These are phyloP conservation scores for Trichoderma breve DNA, from an alignment of 2,329 filamentous ascomycete species.

Conservation along the genomic window DNA sequence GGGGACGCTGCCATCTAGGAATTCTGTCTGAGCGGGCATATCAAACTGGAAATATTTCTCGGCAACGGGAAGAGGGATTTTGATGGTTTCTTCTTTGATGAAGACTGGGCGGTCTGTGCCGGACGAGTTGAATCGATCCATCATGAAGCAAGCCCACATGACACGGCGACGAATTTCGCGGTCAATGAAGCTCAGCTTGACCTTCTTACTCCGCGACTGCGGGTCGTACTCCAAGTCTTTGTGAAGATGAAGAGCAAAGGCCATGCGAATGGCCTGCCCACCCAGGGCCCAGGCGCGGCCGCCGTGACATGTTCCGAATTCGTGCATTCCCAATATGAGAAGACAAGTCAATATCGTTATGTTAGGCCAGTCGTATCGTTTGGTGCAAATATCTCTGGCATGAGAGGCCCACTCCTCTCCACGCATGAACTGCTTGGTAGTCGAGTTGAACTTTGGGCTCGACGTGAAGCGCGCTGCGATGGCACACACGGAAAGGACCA, in stretches of 20 bases:
- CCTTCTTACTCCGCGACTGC: slow-evolving; percentile 57
- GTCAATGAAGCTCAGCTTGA: slow-evolving; percentile 81
- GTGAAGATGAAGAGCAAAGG: slow-evolving; percentile 90
- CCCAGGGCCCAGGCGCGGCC: slow-evolving; percentile 94
- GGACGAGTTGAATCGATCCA: slow-evolving; percentile 97
- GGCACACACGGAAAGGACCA: slow-evolving; percentile 91
- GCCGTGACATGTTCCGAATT: slow-evolving; percentile 95
- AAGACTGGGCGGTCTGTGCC: slow-evolving; percentile 91
- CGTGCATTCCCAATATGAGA: slow-evolving; percentile 83
- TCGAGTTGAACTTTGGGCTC: slow-evolving; percentile 74
- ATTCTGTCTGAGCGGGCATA: slow-evolving; percentile 83
- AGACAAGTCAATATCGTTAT: slow-evolving; percentile 94
- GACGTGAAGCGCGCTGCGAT: slow-evolving; percentile 93
- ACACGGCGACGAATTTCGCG: slow-evolving; percentile 87
- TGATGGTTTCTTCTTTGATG: slow-evolving; percentile 82
- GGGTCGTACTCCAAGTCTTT: slow-evolving; percentile 85
- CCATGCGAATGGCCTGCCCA: slow-evolving; percentile 94
- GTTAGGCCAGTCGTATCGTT: slow-evolving; percentile 89
- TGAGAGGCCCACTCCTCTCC: slow-evolving; percentile 88
- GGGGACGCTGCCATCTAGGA: slow-evolving; percentile 68
- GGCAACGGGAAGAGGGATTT: slow-evolving; percentile 86
- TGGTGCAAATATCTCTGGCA: slow-evolving; percentile 82
- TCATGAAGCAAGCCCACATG: slow-evolving; percentile 98
- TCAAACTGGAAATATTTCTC: slow-evolving; percentile 89
- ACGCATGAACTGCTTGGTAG: slow-evolving; percentile 73